These are phyloP conservation scores for Blumeria hordei DNA, from an alignment of 2,329 filamentous ascomycete genomes.

Conservation along the genomic window DNA sequence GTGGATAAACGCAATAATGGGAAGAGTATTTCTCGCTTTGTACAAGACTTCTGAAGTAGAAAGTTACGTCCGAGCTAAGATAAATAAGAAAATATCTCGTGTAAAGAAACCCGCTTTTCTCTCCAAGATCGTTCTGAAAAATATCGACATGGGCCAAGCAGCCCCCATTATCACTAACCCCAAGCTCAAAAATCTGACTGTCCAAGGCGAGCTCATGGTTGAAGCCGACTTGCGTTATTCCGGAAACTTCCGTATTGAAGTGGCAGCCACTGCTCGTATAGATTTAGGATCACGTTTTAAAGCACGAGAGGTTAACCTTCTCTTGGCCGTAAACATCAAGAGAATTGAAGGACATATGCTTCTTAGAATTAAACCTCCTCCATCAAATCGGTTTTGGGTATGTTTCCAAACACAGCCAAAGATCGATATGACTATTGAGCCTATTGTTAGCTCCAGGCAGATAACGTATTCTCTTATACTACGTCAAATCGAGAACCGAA, in stretches of 20 bases:
- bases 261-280: slow-evolving; percentile 79
- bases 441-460: slow-evolving; percentile 81
- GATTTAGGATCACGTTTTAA: slow-evolving; percentile 80
- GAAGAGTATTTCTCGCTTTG: slow-evolving; percentile 65
- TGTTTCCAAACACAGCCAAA: slow-evolving; percentile 86
- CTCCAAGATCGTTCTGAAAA: slow-evolving; percentile 57
- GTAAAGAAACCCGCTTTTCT: slow-evolving; percentile 84
- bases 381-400: slow-evolving; percentile 90
- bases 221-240: slow-evolving; percentile 76
- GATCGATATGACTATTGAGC: slow-evolving; percentile 83
- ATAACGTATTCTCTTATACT: slow-evolving; percentile 88
- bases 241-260: slow-evolving; percentile 71
- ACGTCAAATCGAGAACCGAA: slow-evolving; percentile 78
- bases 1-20: slow-evolving; percentile 83
- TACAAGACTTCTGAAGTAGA: slow-evolving; percentile 71
- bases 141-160: slow-evolving; percentile 65
- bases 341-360: slow-evolving; percentile 67
- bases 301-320: slow-evolving; percentile 64
- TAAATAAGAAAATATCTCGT: slow-evolving; percentile 86
- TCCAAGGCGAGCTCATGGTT: slow-evolving; percentile 71
- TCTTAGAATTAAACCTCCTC: slow-evolving; percentile 76
- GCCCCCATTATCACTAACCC: slow-evolving; percentile 79
- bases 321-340: slow-evolving; percentile 66
- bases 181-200: slow-evolving; percentile 64
- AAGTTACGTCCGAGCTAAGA: slow-evolving; percentile 55